Base-by-base conservation (phyloP, 2,329 filamentous ascomycete genomes). In the Stenocarpella maydis region DNA sequence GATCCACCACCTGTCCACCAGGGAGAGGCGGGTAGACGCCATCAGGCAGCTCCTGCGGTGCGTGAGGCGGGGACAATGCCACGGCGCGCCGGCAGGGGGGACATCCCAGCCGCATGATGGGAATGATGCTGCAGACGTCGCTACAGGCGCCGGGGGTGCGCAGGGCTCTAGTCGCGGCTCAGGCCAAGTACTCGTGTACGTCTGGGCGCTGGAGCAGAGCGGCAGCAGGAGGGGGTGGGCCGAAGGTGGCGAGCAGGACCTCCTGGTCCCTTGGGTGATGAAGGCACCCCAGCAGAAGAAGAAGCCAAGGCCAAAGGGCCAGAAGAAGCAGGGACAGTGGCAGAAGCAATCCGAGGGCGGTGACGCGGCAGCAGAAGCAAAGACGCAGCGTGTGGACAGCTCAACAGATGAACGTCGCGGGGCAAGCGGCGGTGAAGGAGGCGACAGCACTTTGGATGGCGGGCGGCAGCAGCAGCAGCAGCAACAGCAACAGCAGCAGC, bases 131-230 rank as follows among this genome's bases (percentile, higher is more conserved):
- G 53, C 39, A 41, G 53, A 34, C 53, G 53, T 34, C 34, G 34
- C 21, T 58, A 58, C 24, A 60, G 52, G 65, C 47, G 52, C 50
- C 34, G 65, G 24, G 31, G 52, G 28, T 45, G 47, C 7, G 41
- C 49, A 60, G 24, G 61, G 55, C 55, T 43, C 28, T 41, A n/a
- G 47, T 28, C 39, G 50, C 17, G 37, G 34, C 39, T 28, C 50
- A 77, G 70, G 93, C 1, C 89, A 86, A 78, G 91, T 92, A 19
- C 83, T 98, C 68, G 85, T 98, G 64, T 98, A 96, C 79, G 95
- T 97, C 21, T 98, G 96, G 96, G 96, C 96, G 1, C 85, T 99
- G 24, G 96, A 99, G 84, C 96, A 99, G 82, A 91, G 91, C 74
- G 84, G 84, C 69, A 97, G 94, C 80, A 88, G 96, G 69, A 85